phyloP scores from a whole-genome alignment of 1,284 basidiomycete species.

The Rhodotorula sp. region DNA sequence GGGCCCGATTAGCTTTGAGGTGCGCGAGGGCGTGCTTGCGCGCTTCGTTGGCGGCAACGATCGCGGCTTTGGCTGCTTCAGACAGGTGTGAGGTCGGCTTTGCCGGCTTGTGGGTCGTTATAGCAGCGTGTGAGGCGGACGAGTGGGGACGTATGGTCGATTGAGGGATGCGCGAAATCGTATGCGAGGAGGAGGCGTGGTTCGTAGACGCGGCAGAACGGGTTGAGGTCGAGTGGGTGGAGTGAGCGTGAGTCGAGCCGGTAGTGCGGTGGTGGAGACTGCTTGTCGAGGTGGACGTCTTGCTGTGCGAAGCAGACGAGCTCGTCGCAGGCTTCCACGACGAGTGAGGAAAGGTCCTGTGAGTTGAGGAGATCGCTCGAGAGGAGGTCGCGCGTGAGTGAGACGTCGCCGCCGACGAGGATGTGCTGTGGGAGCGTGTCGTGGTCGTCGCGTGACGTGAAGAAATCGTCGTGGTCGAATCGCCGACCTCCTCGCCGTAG shows the following conservation, averaged over 20 bases:
- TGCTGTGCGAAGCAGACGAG: background rate
- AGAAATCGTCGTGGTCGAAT: background rate
- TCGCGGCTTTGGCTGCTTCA: background rate
- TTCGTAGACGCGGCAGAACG: background rate
- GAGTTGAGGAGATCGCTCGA: background rate
- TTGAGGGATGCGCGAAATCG: background rate
- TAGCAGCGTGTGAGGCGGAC: fast-evolving
- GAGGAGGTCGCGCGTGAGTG: background rate
- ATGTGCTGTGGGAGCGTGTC: background rate
- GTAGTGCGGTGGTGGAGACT: background rate
- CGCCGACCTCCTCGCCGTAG: background rate
- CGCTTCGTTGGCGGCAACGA: background rate
- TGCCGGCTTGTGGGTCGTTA: background rate
- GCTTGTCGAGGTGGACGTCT: background rate
- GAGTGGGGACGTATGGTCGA: background rate
- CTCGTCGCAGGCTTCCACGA: background rate
- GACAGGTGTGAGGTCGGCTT: background rate
- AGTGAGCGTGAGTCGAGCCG: background rate
- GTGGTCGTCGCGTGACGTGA: background rate
- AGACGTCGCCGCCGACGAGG: background rate
- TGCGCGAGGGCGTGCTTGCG: constrained; percentile 6
- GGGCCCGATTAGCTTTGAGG: background rate
- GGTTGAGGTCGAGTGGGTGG: background rate
- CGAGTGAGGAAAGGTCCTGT: background rate
- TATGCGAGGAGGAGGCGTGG: background rate